Evolutionary conservation across 2,329 filamentous ascomycete genomes (phyloP).

Genomic region (Phialocephala subalpina): DNA sequence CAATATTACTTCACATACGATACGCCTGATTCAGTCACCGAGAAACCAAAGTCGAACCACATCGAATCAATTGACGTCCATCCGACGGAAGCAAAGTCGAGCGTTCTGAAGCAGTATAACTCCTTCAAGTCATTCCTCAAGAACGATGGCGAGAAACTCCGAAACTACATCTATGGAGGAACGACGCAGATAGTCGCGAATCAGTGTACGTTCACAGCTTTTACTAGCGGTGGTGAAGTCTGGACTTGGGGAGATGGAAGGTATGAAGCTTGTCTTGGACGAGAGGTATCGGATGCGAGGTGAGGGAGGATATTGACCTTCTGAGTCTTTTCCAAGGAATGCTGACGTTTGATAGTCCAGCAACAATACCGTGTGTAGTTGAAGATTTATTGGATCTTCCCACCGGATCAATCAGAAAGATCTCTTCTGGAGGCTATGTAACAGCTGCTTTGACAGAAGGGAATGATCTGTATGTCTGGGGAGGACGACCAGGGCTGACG

Average conservation of each 20-base stretch:
- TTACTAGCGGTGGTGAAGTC: slow-evolving; percentile 47
- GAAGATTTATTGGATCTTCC: slow-evolving; percentile 59
- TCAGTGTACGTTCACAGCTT: slow-evolving; percentile 48
- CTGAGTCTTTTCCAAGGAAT: not conserved
- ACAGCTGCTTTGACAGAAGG: slow-evolving; percentile 65
- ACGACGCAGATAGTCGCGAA: slow-evolving; percentile 43
- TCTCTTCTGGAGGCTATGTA: slow-evolving; percentile 62
- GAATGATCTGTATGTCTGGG: slow-evolving; percentile 69
- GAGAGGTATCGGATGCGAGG: slow-evolving; percentile 47
- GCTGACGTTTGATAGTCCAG: slow-evolving; percentile 45
- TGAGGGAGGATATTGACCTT: slow-evolving; percentile 14
- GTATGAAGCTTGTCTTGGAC: slow-evolving; percentile 63
- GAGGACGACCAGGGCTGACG: slow-evolving; percentile 44
- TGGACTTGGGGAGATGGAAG: slow-evolving; percentile 64
- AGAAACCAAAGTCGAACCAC: not conserved
- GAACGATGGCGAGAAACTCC: slow-evolving; percentile 10
- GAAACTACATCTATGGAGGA: slow-evolving; percentile 11
- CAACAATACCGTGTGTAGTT: slow-evolving; percentile 55
- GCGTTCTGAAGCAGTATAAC: slow-evolving; percentile 30
- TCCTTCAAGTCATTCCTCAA: slow-evolving; percentile 26
- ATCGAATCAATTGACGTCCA: slow-evolving; percentile 8
- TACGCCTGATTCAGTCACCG: not conserved
- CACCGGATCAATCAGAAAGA: slow-evolving; percentile 58
- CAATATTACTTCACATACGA: not conserved
- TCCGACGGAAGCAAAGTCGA: slow-evolving; percentile 3